Conservation (phyloP, 2,329 filamentous ascomycete genomes). For the Fusarium compactum region DNA sequence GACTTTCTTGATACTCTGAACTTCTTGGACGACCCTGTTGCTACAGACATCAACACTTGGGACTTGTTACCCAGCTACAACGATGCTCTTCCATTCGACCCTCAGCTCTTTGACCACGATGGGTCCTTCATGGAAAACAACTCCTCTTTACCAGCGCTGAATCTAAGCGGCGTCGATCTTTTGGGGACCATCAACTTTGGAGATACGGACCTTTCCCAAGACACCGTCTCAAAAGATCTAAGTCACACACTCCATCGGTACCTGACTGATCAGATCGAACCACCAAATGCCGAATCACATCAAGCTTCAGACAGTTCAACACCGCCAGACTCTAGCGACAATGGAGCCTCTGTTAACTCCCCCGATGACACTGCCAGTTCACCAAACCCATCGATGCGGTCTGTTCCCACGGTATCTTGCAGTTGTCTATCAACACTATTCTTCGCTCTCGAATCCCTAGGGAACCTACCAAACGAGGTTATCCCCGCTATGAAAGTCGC, state of each 20-base stretch:
- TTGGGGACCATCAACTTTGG: slow-evolving; percentile 51
- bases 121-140: slow-evolving; percentile 15
- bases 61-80: slow-evolving; percentile 52
- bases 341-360: slow-evolving; percentile 38
- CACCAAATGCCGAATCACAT: slow-evolving; percentile 19
- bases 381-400: slow-evolving; percentile 27
- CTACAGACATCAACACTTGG: slow-evolving; percentile 52
- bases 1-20: slow-evolving; percentile 51
- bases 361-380: slow-evolving; percentile 22
- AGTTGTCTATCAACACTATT: slow-evolving; percentile 64
- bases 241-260: slow-evolving; percentile 46
- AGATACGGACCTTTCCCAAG: slow-evolving; percentile 46
- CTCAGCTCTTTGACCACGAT: slow-evolving; percentile 30
- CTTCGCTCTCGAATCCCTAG: slow-evolving; percentile 63
- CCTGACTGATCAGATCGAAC: slow-evolving; percentile 40
- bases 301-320: slow-evolving; percentile 39
- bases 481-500: slow-evolving; percentile 61
- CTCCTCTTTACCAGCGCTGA: slow-evolving; percentile 21
- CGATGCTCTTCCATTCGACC: slow-evolving; percentile 31
- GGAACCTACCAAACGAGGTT: slow-evolving; percentile 59
- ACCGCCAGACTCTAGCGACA: slow-evolving; percentile 40
- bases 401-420: slow-evolving; percentile 54
- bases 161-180: slow-evolving; percentile 47
- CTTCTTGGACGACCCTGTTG: slow-evolving; percentile 50
- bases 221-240: slow-evolving; percentile 49